These are phyloP conservation scores for Coemansia pectinata DNA, from an alignment of 192 early-diverging fungal species.

Conservation along the genomic window DNA sequence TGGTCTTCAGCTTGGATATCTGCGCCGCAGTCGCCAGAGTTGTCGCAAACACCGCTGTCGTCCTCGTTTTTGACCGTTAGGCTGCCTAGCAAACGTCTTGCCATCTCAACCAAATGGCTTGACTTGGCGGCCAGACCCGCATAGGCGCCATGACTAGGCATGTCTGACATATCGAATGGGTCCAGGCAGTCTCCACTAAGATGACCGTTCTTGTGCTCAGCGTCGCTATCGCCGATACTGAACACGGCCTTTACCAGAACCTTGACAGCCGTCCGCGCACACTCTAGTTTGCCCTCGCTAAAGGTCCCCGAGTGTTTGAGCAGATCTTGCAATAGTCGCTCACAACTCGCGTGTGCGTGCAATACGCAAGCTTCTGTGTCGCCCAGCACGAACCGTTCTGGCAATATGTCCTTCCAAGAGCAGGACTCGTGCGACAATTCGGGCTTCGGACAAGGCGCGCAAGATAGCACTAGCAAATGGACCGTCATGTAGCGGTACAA, in stretches of 20 bases:
- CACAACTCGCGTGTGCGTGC: background rate
- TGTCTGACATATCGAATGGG: background rate
- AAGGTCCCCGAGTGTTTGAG: background rate
- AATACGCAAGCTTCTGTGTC: background rate
- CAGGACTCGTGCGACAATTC: background rate
- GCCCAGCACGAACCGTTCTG: background rate
- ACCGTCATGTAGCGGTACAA: background rate
- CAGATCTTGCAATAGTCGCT: background rate
- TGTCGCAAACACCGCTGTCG: background rate
- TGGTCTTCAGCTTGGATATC: background rate
- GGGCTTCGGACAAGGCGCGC: background rate
- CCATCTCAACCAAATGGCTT: background rate
- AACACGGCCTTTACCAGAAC: background rate
- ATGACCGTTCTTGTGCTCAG: background rate
- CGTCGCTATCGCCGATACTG: background rate
- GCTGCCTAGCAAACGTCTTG: background rate
- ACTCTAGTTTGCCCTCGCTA: background rate
- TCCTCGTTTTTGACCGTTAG: background rate
- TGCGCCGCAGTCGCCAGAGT: background rate
- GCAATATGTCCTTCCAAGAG: background rate
- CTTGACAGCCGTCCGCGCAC: background rate
- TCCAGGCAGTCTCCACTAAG: background rate
- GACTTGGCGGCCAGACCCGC: background rate
- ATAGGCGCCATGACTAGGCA: background rate
- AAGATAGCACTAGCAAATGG: background rate